Evolutionary conservation across 805 yeast genomes (phyloP).

Genomic region (Huiozyma sinensis): DNA sequence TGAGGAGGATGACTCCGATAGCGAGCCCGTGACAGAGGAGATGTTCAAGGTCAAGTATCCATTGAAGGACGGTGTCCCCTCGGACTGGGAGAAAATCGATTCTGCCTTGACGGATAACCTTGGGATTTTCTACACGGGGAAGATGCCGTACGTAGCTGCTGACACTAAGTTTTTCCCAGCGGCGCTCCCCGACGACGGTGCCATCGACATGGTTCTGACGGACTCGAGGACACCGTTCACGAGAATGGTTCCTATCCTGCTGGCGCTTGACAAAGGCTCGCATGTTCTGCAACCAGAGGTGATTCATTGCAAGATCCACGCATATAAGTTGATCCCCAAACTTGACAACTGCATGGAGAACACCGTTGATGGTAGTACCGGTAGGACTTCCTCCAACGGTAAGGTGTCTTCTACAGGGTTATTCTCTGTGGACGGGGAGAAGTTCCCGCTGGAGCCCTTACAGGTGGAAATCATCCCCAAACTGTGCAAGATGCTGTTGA

Average conservation of each 20-base stretch:
- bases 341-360: constrained; percentile 14
- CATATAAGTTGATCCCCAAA: constrained; percentile 65
- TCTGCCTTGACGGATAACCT: constrained; percentile 39
- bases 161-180: constrained; percentile 89
- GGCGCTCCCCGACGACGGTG: constrained; percentile 79
- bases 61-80: constrained; percentile 39
- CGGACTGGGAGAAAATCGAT: constrained; percentile 57
- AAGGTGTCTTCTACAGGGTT: constrained; percentile 26
- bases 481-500: constrained; percentile 51
- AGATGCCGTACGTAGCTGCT: constrained; percentile 81
- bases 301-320: constrained; percentile 64
- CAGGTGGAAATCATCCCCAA: constrained; percentile 74
- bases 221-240: constrained; percentile 52
- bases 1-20: background rate
- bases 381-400: background rate
- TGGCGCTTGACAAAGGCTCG: constrained; percentile 58
- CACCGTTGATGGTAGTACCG: constrained; percentile 24
- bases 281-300: constrained; percentile 65
- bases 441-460: constrained; percentile 61
- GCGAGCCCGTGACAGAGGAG: constrained; percentile 28
- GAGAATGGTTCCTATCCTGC: constrained; percentile 46
- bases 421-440: constrained; percentile 84
- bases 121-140: constrained; percentile 77
- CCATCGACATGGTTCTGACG: constrained; percentile 70
- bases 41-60: constrained; percentile 36